Conservation (phyloP, 768 basidiomycete genomes). For the Amanita molliuscula region DNA sequence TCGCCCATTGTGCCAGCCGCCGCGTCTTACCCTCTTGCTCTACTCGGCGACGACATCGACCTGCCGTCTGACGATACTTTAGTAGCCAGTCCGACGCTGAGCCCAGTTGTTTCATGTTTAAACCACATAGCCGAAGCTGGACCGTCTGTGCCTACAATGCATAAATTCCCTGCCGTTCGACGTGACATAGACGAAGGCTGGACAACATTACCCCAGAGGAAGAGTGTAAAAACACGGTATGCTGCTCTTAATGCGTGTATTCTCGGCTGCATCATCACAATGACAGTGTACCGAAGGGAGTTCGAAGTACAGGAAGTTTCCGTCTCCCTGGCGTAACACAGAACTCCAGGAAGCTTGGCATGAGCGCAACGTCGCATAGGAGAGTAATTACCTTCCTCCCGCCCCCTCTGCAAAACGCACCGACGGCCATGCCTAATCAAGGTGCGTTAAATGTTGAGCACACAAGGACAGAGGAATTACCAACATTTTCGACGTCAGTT, state of each 20-base stretch:
- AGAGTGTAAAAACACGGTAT: constrained; percentile 2
- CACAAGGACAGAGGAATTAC: background rate
- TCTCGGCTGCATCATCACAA: background rate
- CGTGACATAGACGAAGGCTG: constrained; percentile 5
- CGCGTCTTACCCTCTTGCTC: background rate
- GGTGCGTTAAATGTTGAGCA: background rate
- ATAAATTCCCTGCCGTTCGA: too few species aligned
- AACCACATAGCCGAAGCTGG: background rate
- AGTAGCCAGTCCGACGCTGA: constrained; percentile 3
- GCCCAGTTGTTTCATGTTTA: background rate
- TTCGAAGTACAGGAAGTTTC: background rate
- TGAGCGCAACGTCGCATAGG: background rate
- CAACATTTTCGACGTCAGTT: background rate
- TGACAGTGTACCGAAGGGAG: background rate
- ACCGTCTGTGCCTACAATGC: background rate
- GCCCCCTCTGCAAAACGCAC: background rate
- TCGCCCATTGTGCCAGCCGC: background rate
- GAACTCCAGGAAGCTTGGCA: background rate
- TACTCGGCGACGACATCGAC: background rate
- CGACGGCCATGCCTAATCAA: background rate
- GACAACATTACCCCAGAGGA: constrained; percentile 6
- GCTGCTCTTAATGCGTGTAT: background rate
- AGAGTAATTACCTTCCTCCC: constrained; percentile 6
- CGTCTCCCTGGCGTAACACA: background rate
- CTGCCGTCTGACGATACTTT: constrained; percentile 6